phyloP scores from a whole-genome alignment of 331 rosid genomes.

The Quercus lobata region DNA sequence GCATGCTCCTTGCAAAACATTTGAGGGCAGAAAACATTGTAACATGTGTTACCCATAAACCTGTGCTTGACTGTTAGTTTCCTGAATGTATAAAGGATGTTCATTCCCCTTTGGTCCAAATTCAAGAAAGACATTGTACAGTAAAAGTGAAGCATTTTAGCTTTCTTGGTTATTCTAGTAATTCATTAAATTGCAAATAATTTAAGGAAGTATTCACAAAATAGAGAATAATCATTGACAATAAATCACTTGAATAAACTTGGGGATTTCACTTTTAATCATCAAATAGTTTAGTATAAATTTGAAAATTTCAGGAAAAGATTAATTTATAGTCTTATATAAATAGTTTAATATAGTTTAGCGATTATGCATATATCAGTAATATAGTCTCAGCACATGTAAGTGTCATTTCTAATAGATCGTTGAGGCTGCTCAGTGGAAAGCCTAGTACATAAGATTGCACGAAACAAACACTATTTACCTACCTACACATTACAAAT shows the following conservation, averaged over 20 bases:
- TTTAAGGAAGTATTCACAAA: not conserved
- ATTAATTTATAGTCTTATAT: too few relatives aligned
- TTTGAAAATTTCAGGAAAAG: not conserved
- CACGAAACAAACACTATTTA: not conserved
- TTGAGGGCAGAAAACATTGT: not conserved
- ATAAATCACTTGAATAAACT: not conserved
- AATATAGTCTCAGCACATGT: not conserved
- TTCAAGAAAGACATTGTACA: not conserved
- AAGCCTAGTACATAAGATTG: not conserved
- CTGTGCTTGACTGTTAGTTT: not conserved
- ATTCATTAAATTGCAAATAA: not conserved
- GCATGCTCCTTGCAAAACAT: not conserved
- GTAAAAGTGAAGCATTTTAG: not conserved
- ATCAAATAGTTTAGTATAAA: not conserved
- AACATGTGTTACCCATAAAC: not conserved
- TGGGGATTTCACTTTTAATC: too few relatives aligned
- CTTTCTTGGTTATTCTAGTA: not conserved
- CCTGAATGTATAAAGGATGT: not conserved
- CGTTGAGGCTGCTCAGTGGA: not conserved
- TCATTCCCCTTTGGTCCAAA: not conserved
- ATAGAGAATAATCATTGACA: not conserved
- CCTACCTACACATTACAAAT: constrained; percentile 9
- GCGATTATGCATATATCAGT: not conserved
- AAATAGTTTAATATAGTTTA: too few relatives aligned
- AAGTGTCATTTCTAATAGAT: not conserved